Conservation (phyloP, 73 alveolate species). For the Paramecium sexaurelia region DNA sequence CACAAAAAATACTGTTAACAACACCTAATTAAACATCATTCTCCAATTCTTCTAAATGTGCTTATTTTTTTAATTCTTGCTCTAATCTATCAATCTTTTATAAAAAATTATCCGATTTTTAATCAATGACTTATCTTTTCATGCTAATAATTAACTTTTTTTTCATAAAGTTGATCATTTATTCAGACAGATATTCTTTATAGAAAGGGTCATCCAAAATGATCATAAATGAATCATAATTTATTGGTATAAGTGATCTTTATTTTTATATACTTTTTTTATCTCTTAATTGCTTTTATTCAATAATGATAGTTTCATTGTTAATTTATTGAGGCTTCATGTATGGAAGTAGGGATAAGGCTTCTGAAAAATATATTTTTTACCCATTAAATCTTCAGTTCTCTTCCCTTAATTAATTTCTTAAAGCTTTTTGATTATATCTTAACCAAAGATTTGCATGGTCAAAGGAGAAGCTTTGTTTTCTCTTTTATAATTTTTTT, state of each 20-base stretch:
- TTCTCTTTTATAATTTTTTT: background rate
- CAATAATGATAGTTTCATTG: background rate
- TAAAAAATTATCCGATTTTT: background rate
- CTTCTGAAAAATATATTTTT: background rate
- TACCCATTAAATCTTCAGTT: background rate
- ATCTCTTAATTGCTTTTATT: background rate
- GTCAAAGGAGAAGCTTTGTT: background rate
- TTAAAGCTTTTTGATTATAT: background rate
- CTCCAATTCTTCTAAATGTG: background rate
- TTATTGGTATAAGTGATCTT: constrained; percentile 25
- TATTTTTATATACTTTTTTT: background rate
- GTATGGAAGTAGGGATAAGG: background rate
- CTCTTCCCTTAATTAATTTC: background rate
- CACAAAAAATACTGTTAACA: background rate
- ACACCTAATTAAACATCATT: background rate
- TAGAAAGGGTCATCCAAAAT: constrained; percentile 46
- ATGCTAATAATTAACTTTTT: background rate
- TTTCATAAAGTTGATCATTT: background rate
- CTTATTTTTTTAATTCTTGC: background rate
- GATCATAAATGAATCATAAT: constrained; percentile 32
- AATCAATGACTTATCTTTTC: constrained; percentile 3
- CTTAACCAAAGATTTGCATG: background rate
- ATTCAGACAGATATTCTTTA: constrained; percentile 11
- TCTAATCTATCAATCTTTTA: background rate
- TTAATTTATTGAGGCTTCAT: background rate